These are phyloP conservation scores for Henckelia pumila DNA, from an alignment of 257 asterid genomes.

Conservation along the genomic window DNA sequence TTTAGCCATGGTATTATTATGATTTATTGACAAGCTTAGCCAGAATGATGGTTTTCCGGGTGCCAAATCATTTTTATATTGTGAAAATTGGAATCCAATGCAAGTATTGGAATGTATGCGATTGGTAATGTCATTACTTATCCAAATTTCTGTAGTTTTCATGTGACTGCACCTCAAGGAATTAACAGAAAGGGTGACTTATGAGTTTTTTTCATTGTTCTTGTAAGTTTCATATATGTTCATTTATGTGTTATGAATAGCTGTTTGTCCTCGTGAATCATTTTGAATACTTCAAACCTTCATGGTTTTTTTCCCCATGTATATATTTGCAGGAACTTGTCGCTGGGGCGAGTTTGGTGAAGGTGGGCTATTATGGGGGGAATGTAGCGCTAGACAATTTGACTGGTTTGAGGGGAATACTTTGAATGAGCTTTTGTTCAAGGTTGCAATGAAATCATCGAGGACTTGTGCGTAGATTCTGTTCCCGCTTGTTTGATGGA, in stretches of 20 bases:
- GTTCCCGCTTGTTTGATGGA: not conserved
- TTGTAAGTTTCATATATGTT: slow-evolving; percentile 7
- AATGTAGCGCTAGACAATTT: slow-evolving; percentile 70
- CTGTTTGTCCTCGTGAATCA: slow-evolving; percentile 22
- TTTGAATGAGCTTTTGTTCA: slow-evolving; percentile 57
- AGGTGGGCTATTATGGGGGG: slow-evolving; percentile 98
- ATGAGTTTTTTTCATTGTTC: not conserved
- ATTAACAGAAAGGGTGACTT: not conserved
- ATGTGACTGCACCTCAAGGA: slow-evolving; percentile 13
- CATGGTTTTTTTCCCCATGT: slow-evolving; percentile 3
- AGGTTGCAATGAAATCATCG: slow-evolving; percentile 46
- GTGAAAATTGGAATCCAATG: not conserved
- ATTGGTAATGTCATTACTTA: not conserved
- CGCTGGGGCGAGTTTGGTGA: slow-evolving; percentile 99
- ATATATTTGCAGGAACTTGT: slow-evolving; percentile 80
- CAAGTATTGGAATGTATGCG: not conserved
- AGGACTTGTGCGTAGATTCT: slow-evolving; percentile 10
- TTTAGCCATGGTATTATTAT: not conserved
- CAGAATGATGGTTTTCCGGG: not conserved
- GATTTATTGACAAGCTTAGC: not conserved
- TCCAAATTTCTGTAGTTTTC: slow-evolving; percentile 9
- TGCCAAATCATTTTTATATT: not conserved
- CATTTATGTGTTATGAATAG: not conserved
- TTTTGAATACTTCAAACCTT: slow-evolving; percentile 24
- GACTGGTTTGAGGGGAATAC: slow-evolving; percentile 90